These are phyloP conservation scores for Apostasia shenzhenica DNA, from an alignment of 106 monocot species.

Conservation along the genomic window DNA sequence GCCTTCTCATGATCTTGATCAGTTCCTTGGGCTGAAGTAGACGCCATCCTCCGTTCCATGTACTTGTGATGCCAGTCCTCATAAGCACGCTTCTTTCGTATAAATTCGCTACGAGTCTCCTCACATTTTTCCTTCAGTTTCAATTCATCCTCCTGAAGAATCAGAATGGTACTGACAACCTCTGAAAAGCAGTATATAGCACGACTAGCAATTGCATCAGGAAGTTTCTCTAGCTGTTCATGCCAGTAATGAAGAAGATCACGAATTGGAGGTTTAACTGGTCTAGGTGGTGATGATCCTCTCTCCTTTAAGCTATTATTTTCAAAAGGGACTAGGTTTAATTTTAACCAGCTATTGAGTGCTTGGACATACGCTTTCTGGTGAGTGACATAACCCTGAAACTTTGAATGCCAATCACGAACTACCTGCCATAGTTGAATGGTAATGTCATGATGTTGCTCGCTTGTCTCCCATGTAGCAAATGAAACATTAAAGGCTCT, in stretches of 20 bases:
- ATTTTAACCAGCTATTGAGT: constrained; percentile 63
- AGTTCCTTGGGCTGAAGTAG: constrained; percentile 4
- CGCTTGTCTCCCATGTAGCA: constrained; percentile 52
- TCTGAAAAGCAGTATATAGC: constrained; percentile 52
- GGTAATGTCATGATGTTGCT: constrained; percentile 39
- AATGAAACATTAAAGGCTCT: constrained; percentile 35
- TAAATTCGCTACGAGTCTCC: constrained; percentile 32
- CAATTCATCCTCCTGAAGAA: constrained; percentile 65
- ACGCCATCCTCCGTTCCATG: constrained; percentile 8
- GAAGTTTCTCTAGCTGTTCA: constrained; percentile 65
- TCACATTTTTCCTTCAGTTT: constrained; percentile 56
- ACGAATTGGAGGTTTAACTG: constrained; percentile 35
- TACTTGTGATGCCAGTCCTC: constrained; percentile 61
- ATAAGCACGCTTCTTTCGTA: constrained; percentile 32
- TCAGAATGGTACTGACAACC: constrained; percentile 37
- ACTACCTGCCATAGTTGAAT: constrained; percentile 41
- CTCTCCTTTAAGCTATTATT: constrained; percentile 65
- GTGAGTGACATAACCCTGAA: constrained; percentile 48
- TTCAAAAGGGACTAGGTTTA: constrained; percentile 72
- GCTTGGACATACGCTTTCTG: constrained; percentile 68
- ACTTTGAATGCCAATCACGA: constrained; percentile 45
- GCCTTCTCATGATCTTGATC: constrained; percentile 20
- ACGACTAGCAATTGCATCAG: constrained; percentile 32
- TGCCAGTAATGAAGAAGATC: constrained; percentile 62
- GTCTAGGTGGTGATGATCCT: constrained; percentile 37